Percentiles rank a stretch among this genome's conserved stretches.
phyloP scores from a whole-genome alignment of 768 basidiomycete species.

The Tylopilus balloui region DNA sequence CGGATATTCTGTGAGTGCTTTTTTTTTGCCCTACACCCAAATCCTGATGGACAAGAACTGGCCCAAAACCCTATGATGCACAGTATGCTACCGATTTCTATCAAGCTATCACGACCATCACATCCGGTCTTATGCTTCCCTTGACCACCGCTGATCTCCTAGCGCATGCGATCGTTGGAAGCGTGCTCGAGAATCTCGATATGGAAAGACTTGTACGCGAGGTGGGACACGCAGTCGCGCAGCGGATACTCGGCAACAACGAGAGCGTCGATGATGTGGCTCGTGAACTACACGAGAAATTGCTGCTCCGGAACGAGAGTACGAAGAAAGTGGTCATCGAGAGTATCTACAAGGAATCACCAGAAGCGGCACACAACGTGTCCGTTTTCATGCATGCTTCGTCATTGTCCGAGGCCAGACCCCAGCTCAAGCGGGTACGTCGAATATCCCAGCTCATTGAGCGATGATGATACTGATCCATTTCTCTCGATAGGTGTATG shows the following conservation, averaged over 20 bases:
- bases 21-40: slow-evolving; percentile 16
- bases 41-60: not conserved
- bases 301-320: slow-evolving; percentile 88
- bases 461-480: slow-evolving; percentile 5
- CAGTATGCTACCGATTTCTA: slow-evolving; percentile 93
- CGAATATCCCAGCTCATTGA: not conserved
- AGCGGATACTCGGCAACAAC: slow-evolving; percentile 87
- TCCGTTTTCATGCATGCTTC: slow-evolving; percentile 73
- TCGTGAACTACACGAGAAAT: slow-evolving; percentile 85
- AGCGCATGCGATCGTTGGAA: slow-evolving; percentile 93
- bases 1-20: slow-evolving; percentile 71
- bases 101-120: slow-evolving; percentile 87
- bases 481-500: slow-evolving; percentile 60
- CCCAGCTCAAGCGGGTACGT: slow-evolving; percentile 73
- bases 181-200: slow-evolving; percentile 95
- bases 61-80: slow-evolving; percentile 12
- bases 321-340: slow-evolving; percentile 97
- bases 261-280: slow-evolving; percentile 98
- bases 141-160: slow-evolving; percentile 93
- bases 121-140: slow-evolving; percentile 94
- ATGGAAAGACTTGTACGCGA: slow-evolving; percentile 96
- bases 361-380: slow-evolving; percentile 88
- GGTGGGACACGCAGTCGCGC: slow-evolving; percentile 90
- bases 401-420: slow-evolving; percentile 67
- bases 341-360: slow-evolving; percentile 90